A percentile compares a stretch with the other conserved stretches of the same genome.
Conservation (phyloP, 176 grass and related monocot species). For the Hordeum marinum region DNA sequence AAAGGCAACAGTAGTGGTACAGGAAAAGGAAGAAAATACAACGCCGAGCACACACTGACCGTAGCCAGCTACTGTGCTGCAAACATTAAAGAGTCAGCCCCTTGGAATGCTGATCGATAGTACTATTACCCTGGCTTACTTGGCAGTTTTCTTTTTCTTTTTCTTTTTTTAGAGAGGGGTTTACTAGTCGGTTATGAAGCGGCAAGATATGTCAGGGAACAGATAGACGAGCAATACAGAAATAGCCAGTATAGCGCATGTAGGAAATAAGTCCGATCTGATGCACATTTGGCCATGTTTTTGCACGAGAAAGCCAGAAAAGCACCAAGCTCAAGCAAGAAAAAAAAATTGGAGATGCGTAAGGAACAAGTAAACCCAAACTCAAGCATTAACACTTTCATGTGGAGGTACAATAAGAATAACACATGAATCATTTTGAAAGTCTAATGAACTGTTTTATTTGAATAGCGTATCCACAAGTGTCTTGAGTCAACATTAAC, state of each 20-base stretch:
- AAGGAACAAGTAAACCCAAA: background rate
- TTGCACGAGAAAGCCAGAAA: background rate
- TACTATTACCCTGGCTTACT: background rate
- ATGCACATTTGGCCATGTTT: background rate
- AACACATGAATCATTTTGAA: background rate
- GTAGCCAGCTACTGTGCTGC: too few relatives aligned
- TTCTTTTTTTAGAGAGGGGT: background rate
- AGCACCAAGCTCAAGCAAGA: background rate
- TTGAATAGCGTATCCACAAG: conserved; percentile 24
- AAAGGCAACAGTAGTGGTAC: too few relatives aligned
- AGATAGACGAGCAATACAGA: background rate
- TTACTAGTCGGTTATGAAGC: background rate
- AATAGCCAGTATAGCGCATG: background rate
- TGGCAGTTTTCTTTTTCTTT: too few relatives aligned
- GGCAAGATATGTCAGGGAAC: background rate
- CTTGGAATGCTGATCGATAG: background rate
- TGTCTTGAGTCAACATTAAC: conserved; percentile 22
- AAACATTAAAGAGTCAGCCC: too few relatives aligned
- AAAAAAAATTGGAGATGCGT: background rate
- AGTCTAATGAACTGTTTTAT: conserved; percentile 13
- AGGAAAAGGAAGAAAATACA: too few relatives aligned
- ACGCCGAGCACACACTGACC: too few relatives aligned
- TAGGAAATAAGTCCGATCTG: background rate
- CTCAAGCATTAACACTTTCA: background rate
- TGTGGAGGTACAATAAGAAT: background rate